Percentiles rank a stretch among this genome's conserved stretches.
Evolutionary conservation across 2,329 filamentous ascomycete species (phyloP).

Genomic region (Passalora sequoiae): DNA sequence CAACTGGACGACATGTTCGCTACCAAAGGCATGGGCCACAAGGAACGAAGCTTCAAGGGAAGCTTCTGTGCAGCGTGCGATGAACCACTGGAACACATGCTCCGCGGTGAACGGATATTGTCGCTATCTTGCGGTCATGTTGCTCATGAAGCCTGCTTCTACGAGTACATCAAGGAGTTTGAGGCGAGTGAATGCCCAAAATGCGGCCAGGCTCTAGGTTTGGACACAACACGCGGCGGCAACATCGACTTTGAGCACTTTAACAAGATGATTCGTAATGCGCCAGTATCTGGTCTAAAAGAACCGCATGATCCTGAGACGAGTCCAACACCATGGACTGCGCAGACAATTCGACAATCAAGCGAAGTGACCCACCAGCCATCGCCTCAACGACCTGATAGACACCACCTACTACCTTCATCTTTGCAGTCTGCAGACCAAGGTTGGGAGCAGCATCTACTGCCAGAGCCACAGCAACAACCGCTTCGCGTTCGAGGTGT

Average conservation of each 20-base stretch:
- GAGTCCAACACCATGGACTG: slow-evolving; percentile 62
- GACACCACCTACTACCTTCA: slow-evolving; percentile 27
- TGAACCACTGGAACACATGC: slow-evolving; percentile 89
- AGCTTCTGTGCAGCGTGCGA: slow-evolving; percentile 91
- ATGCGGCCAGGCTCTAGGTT: slow-evolving; percentile 82
- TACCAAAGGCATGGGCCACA: slow-evolving; percentile 45
- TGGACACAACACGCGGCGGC: slow-evolving; percentile 88
- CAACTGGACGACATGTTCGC: slow-evolving; percentile 33
- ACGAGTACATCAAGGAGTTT: slow-evolving; percentile 93
- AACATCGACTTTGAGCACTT: slow-evolving; percentile 82
- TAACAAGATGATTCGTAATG: slow-evolving; percentile 83
- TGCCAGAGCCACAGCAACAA: slow-evolving; percentile 21
- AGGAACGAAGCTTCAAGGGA: slow-evolving; percentile 92
- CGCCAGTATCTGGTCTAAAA: slow-evolving; percentile 49
- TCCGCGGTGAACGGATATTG: slow-evolving; percentile 86
- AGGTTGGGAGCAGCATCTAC: slow-evolving; percentile 22
- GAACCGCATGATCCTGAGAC: slow-evolving; percentile 34
- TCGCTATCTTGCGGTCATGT: slow-evolving; percentile 98
- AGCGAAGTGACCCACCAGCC: slow-evolving; percentile 13
- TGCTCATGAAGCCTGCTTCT: slow-evolving; percentile 96
- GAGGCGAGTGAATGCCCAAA: slow-evolving; percentile 91
- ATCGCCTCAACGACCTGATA: slow-evolving; percentile 12
- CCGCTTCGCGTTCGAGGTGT: slow-evolving; percentile 18
- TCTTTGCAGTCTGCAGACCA: slow-evolving; percentile 12
- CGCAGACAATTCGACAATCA: slow-evolving; percentile 21